These are phyloP conservation scores for Lupinus albus DNA, from an alignment of 306 rosid genomes.

Conservation along the genomic window DNA sequence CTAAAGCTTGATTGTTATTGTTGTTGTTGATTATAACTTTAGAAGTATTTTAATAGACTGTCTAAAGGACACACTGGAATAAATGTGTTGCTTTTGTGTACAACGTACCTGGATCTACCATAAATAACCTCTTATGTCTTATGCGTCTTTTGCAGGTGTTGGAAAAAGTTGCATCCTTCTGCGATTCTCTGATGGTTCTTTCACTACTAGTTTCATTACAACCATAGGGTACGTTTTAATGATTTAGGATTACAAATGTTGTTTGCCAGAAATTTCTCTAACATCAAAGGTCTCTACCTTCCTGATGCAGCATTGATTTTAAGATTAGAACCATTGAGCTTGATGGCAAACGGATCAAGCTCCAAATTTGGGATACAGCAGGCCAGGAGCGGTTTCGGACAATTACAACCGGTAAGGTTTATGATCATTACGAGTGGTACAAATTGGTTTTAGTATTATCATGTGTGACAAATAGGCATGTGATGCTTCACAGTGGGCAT, in stretches of 20 bases:
- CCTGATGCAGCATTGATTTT: slow-evolving; percentile 77
- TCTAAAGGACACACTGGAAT: neutral
- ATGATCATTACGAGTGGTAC: slow-evolving; percentile 1
- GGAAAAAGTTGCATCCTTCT: slow-evolving; percentile 98
- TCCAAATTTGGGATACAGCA: slow-evolving; percentile 98
- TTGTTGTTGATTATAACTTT: neutral
- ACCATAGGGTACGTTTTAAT: slow-evolving; percentile 75
- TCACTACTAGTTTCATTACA: slow-evolving; percentile 95
- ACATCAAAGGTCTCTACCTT: slow-evolving; percentile 27
- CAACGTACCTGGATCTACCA: slow-evolving; percentile 14
- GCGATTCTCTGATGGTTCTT: slow-evolving; percentile 97
- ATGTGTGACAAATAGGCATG: neutral
- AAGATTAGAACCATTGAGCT: slow-evolving; percentile 97
- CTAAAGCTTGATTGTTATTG: too few species aligned
- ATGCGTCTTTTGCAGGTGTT: slow-evolving; percentile 61
- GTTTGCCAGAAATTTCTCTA: slow-evolving; percentile 33
- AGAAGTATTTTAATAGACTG: neutral
- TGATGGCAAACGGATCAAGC: slow-evolving; percentile 92
- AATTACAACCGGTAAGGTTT: slow-evolving; percentile 80
- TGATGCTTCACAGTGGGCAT: neutral
- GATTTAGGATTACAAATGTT: slow-evolving; percentile 26
- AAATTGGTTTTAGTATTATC: neutral
- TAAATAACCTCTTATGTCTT: slow-evolving; percentile 14
- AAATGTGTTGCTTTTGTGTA: slow-evolving; percentile 8
- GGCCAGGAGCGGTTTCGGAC: slow-evolving; percentile 99